Base-by-base conservation (phyloP, 2,329 filamentous ascomycete species). In the Gnomoniopsis sp. region DNA sequence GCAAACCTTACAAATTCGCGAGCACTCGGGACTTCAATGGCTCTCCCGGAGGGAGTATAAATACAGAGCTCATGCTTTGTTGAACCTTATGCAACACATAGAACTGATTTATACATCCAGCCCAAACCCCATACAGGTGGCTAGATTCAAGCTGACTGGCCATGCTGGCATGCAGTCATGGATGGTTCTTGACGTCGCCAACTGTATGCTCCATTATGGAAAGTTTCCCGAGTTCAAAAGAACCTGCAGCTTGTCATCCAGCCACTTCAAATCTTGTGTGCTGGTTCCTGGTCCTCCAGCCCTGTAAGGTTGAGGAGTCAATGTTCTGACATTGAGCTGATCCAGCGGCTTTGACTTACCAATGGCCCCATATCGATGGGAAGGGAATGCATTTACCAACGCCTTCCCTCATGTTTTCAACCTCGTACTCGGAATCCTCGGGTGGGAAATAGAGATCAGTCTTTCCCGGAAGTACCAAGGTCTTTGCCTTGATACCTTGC, bases 371-470 rank as follows among this genome's bases (percentile, higher is more conserved):
- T 53, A 70, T 68, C 2, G 68, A 69, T 3, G 67, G 68, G 33
- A 69, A 64, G 4, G 63, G 46, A n/a, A 68, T 62, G 36, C 65
- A 65, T 57, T 66, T 68, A 2, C 68, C 68, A 41, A 66, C 56
- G 0, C 64, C 66, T 0, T 65, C 60, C 12, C 59, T 49, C 69
- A 71, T 69, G 50, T n/a, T 38, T 14, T 82, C 50, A 69, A 93
- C 86, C 67, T 95, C 90, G 57, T 87, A 86, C 66, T 89, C 83
- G 0, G 88, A 91, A 64, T 93, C 90, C 66, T 93, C 89, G 0
- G 89, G 88, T 53, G 90, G 88, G 64, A 95, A 93, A 68, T 93
- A 93, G 4, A 93, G 77, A 68, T 93, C 90, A 0, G 88, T 92
- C 68, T 89, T 85, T 22, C 78, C 74, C 0, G 90, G 90, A 15